phyloP scores from a whole-genome alignment of 768 basidiomycete genomes.

The Mycena kentingensis region DNA sequence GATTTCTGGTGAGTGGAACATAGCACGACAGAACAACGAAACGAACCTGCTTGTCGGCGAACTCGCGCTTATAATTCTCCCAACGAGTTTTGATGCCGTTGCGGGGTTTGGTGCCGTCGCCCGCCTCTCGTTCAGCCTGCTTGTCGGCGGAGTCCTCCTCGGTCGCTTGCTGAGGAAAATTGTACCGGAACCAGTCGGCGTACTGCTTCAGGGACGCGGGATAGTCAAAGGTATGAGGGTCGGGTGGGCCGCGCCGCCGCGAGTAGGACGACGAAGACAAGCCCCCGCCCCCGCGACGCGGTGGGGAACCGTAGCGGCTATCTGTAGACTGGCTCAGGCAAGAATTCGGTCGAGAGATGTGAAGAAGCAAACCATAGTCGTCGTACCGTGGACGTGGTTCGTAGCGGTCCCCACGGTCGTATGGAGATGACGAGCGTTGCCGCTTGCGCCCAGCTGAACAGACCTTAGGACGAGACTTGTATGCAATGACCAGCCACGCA shows the following conservation, averaged over 20 bases:
- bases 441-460: constrained; percentile 67
- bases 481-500: too few species aligned
- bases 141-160: constrained; percentile 87
- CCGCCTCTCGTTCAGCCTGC: constrained; percentile 80
- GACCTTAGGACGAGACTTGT: constrained; percentile 18
- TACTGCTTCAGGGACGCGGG: constrained; percentile 82
- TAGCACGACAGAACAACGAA: constrained; percentile 23
- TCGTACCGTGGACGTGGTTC: constrained; percentile 85
- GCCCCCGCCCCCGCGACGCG: constrained; percentile 65
- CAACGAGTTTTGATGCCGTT: constrained; percentile 83
- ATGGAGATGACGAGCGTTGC: constrained; percentile 78
- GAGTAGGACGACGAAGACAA: constrained; percentile 50
- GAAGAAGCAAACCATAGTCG: constrained; percentile 65
- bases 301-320: constrained; percentile 57
- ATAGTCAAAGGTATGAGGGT: constrained; percentile 82
- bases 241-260: constrained; percentile 65
- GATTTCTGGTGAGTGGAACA: constrained; percentile 37
- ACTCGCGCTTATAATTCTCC: constrained; percentile 95
- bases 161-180: constrained; percentile 70
- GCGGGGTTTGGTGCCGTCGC: constrained; percentile 78
- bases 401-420: constrained; percentile 75
- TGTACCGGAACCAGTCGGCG: constrained; percentile 85
- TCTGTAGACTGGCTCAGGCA: constrained; percentile 49
- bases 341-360: constrained; percentile 14
- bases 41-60: constrained; percentile 84